Conservation (phyloP, 2,329 filamentous ascomycete genomes). For the Colletotrichum shisoi region DNA sequence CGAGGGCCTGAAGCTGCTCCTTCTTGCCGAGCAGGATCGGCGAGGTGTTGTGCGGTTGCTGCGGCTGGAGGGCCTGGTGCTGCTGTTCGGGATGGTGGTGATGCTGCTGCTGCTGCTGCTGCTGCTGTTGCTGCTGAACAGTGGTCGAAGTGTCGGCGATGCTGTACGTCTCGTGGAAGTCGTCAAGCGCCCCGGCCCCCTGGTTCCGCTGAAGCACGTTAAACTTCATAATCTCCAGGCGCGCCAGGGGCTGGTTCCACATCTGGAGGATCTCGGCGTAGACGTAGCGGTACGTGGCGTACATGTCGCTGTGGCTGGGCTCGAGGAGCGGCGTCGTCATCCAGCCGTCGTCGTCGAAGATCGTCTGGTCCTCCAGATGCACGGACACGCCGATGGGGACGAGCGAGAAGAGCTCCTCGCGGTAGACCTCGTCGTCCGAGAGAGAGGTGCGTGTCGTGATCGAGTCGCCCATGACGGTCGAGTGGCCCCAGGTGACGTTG, state of each 20-base stretch:
- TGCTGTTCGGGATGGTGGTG: conserved; percentile 45
- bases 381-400: conserved; percentile 62
- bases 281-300: conserved; percentile 68
- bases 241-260: conserved; percentile 69
- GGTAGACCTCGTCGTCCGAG: conserved; percentile 62
- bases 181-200: conserved; percentile 44
- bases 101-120: conserved; percentile 46
- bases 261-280: conserved; percentile 75
- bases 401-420: conserved; percentile 57
- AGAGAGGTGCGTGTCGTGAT: conserved; percentile 60
- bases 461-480: conserved; percentile 57
- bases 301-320: conserved; percentile 56
- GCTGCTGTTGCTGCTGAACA: conserved; percentile 44
- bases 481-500: conserved; percentile 61
- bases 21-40: conserved; percentile 66
- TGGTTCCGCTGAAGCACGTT: conserved; percentile 65
- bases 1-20: conserved; percentile 59
- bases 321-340: conserved; percentile 67
- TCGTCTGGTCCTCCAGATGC: conserved; percentile 67
- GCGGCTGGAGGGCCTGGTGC: conserved; percentile 40
- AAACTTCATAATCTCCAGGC: conserved; percentile 74
- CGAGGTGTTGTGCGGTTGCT: conserved; percentile 54
- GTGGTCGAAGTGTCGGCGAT: conserved; percentile 48
- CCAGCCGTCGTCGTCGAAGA: conserved; percentile 74
- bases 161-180: conserved; percentile 50